phyloP scores from a whole-genome alignment of 768 basidiomycete genomes.

The Cystofilobasidium macerans region DNA sequence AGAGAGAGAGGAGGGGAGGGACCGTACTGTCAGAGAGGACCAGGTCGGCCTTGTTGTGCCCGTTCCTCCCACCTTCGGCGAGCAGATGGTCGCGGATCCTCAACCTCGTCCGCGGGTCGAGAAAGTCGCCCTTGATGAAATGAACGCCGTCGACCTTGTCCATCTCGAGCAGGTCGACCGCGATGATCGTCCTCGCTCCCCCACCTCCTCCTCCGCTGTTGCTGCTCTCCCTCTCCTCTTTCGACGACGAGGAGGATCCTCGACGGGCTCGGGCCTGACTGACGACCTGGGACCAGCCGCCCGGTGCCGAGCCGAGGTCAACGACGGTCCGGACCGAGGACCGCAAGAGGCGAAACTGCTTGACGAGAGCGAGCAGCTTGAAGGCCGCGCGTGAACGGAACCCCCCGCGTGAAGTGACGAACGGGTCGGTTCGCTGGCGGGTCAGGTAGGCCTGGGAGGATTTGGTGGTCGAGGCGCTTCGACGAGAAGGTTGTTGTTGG shows the following conservation, averaged over 20 bases:
- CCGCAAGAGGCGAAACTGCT: slow-evolving; percentile 46
- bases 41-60: slow-evolving; percentile 16
- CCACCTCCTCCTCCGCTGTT: too few relatives aligned
- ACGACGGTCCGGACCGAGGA: slow-evolving; percentile 41
- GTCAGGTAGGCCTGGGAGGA: slow-evolving; percentile 1
- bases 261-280: slow-evolving; percentile 47
- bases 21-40: slow-evolving; percentile 13
- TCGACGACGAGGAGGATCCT: slow-evolving; percentile 20
- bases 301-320: slow-evolving; percentile 60
- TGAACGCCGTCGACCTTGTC: slow-evolving; percentile 60
- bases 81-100: neutral
- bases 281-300: slow-evolving; percentile 71
- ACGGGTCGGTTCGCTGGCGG: slow-evolving; percentile 37
- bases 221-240: too few relatives aligned
- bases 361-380: slow-evolving; percentile 74
- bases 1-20: neutral
- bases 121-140: slow-evolving; percentile 66
- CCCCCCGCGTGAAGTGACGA: slow-evolving; percentile 36
- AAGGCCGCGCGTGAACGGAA: slow-evolving; percentile 83
- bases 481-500: too few relatives aligned
- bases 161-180: slow-evolving; percentile 70
- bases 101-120: slow-evolving; percentile 37
- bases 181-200: slow-evolving; percentile 50
- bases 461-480: neutral
- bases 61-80: slow-evolving; percentile 23